phyloP scores from a whole-genome alignment of 805 yeast species.

The Tetrapisispora phaffii region DNA sequence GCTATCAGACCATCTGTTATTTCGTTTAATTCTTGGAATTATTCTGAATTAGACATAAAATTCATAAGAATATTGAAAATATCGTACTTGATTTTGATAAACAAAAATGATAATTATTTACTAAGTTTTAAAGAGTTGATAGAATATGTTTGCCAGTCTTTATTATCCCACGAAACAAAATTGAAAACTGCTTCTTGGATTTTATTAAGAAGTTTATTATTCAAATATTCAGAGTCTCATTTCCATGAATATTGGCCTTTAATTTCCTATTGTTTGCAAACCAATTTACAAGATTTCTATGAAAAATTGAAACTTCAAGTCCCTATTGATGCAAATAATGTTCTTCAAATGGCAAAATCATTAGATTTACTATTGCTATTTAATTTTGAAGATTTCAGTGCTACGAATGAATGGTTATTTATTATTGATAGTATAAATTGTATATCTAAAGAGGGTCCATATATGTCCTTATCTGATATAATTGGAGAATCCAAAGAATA shows the following conservation, averaged over 20 bases:
- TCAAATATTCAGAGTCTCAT: constrained; percentile 57
- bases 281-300: constrained; percentile 24
- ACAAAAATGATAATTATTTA: constrained; percentile 47
- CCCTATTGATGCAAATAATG: constrained; percentile 25
- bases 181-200: constrained; percentile 33
- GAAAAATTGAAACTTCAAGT: constrained; percentile 23
- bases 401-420: constrained; percentile 71
- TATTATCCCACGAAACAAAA: constrained; percentile 22
- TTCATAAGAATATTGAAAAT: constrained; percentile 50
- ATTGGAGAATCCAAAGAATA: constrained; percentile 28
- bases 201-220: constrained; percentile 53
- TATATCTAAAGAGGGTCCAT: constrained; percentile 33
- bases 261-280: constrained; percentile 52
- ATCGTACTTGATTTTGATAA: constrained; percentile 51
- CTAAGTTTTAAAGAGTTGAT: constrained; percentile 41
- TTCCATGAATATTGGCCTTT: constrained; percentile 62
- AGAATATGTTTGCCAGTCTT: constrained; percentile 34
- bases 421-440: constrained; percentile 59
- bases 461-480: constrained; percentile 37
- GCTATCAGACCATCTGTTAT: constrained; percentile 44
- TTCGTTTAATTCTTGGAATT: constrained; percentile 57
- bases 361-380: constrained; percentile 64
- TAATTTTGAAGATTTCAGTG: constrained; percentile 68
- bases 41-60: constrained; percentile 52
- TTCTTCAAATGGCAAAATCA: constrained; percentile 60